Conservation (phyloP, 306 rosid species). For the Cicer chorassanicum region DNA sequence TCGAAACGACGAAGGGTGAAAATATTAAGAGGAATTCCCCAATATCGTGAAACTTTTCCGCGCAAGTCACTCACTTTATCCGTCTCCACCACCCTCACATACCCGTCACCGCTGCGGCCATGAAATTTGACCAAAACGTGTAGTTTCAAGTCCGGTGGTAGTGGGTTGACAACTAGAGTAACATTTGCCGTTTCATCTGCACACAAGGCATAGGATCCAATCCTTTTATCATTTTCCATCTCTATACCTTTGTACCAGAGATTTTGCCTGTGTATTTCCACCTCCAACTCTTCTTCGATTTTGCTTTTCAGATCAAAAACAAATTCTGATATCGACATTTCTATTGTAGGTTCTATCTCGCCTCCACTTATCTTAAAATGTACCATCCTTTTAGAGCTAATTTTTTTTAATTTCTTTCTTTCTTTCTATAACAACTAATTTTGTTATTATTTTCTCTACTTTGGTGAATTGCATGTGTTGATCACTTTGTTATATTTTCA, state of each 20-base stretch:
- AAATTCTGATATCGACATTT: not conserved
- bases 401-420: not conserved
- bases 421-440: not conserved
- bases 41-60: conserved; percentile 37
- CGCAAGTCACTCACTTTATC: conserved; percentile 39
- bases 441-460: not conserved
- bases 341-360: conserved; percentile 40
- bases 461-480: conserved; percentile 27
- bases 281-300: conserved; percentile 34
- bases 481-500: conserved; percentile 30
- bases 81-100: conserved; percentile 47
- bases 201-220: not conserved
- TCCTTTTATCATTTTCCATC: not conserved
- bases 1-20: conserved; percentile 25
- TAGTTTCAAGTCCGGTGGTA: conserved; percentile 22
- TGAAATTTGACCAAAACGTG: conserved; percentile 38
- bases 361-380: conserved; percentile 39
- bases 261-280: conserved; percentile 41
- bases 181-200: conserved; percentile 21
- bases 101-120: not conserved
- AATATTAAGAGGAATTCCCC: conserved; percentile 35
- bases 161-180: conserved; percentile 36
- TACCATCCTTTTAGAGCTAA: conserved; percentile 29
- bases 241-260: conserved; percentile 38
- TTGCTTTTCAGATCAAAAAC: conserved; percentile 43